Percentiles rank a stretch among this genome's conserved stretches.
Evolutionary conservation across 2,329 filamentous ascomycete genomes (phyloP).

Genomic region (Neonectria neomacrospora): DNA sequence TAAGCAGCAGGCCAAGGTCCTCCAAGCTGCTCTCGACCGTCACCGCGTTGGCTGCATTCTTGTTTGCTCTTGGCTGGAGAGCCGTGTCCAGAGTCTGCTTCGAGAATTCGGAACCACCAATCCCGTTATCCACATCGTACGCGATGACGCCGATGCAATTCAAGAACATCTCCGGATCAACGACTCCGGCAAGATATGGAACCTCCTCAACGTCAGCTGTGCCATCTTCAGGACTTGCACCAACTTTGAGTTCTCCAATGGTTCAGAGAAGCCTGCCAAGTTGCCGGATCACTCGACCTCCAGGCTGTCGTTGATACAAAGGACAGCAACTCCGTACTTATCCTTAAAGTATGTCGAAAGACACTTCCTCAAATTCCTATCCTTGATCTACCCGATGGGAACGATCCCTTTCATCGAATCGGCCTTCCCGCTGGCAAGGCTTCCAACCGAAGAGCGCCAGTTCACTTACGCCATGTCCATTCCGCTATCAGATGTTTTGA

Average conservation of each 20-base stretch:
- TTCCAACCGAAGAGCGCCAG: slow-evolving; percentile 67
- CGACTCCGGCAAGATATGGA: slow-evolving; percentile 65
- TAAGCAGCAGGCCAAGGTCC: slow-evolving; percentile 69
- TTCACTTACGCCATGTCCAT: slow-evolving; percentile 77
- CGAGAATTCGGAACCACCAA: slow-evolving; percentile 71
- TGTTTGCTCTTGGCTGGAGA: slow-evolving; percentile 78
- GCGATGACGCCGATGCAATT: slow-evolving; percentile 74
- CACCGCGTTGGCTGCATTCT: slow-evolving; percentile 73
- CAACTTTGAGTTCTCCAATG: slow-evolving; percentile 82
- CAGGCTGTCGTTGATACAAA: slow-evolving; percentile 42
- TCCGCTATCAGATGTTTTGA: slow-evolving; percentile 66
- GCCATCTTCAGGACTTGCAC: slow-evolving; percentile 73
- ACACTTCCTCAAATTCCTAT: slow-evolving; percentile 76
- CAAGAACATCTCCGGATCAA: slow-evolving; percentile 69
- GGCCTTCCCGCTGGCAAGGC: slow-evolving; percentile 71
- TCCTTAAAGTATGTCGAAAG: slow-evolving; percentile 75
- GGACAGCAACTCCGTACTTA: slow-evolving; percentile 67
- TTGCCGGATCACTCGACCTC: slow-evolving; percentile 21
- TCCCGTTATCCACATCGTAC: slow-evolving; percentile 76
- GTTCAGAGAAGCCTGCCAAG: slow-evolving; percentile 65
- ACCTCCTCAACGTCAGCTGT: slow-evolving; percentile 67
- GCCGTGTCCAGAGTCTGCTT: slow-evolving; percentile 68
- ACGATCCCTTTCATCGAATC: slow-evolving; percentile 69
- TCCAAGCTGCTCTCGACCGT: slow-evolving; percentile 68
- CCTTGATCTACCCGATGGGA: slow-evolving; percentile 65